A percentile compares a stretch with the other conserved stretches of the same genome.
phyloP scores from a whole-genome alignment of 2,329 filamentous ascomycete species.

The Aureobasidium sp. region DNA sequence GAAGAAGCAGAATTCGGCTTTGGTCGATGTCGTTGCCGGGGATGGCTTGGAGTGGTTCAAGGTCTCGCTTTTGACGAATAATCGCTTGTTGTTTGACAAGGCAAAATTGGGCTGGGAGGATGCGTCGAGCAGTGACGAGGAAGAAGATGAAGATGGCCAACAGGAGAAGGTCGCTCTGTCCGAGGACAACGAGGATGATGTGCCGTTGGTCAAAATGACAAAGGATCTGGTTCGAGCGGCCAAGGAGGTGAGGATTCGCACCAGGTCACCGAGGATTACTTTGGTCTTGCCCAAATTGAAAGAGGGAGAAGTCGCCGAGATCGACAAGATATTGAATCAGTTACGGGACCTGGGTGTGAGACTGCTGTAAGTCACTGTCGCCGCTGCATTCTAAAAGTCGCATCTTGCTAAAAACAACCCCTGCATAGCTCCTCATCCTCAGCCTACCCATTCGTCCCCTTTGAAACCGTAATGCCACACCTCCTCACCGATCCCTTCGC shows the following conservation, averaged over 20 bases:
- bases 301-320: slow-evolving; percentile 43
- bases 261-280: slow-evolving; percentile 52
- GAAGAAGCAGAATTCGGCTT: slow-evolving; percentile 42
- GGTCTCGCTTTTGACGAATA: slow-evolving; percentile 54
- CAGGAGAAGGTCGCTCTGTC: slow-evolving; percentile 23
- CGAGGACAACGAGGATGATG: slow-evolving; percentile 46
- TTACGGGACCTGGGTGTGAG: slow-evolving; percentile 46
- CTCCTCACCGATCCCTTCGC: slow-evolving; percentile 35
- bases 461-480: slow-evolving; percentile 24
- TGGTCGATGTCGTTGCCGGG: slow-evolving; percentile 59
- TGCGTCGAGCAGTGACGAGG: slow-evolving; percentile 42
- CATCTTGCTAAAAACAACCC: neutral
- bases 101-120: slow-evolving; percentile 61
- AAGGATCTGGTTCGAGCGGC: slow-evolving; percentile 53
- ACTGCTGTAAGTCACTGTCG: slow-evolving; percentile 19
- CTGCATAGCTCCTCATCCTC: slow-evolving; percentile 20
- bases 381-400: neutral
- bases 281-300: slow-evolving; percentile 56
- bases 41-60: slow-evolving; percentile 62
- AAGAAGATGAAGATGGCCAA: slow-evolving; percentile 33
- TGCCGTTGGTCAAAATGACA: slow-evolving; percentile 55
- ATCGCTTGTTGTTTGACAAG: slow-evolving; percentile 58
- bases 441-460: neutral
- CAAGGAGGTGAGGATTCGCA: slow-evolving; percentile 49
- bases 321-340: slow-evolving; percentile 50